phyloP scores from a whole-genome alignment of 2,329 filamentous ascomycete genomes.

The Zopfia rhizophila region DNA sequence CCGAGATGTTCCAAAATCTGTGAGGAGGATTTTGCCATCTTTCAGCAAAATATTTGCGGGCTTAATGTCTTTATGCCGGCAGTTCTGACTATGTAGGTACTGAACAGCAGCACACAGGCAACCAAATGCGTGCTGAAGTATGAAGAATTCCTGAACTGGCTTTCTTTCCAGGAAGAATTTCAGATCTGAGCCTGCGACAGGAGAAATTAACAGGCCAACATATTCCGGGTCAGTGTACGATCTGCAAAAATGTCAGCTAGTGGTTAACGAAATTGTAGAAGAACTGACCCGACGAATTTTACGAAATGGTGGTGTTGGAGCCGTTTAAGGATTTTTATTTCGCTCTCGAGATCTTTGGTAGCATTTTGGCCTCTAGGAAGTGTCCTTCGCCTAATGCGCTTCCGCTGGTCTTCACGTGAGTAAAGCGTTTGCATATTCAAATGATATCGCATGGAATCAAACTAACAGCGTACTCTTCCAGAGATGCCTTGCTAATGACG shows the following conservation, averaged over 20 bases:
- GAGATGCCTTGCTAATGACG: too few species aligned
- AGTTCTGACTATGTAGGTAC: conserved; percentile 23
- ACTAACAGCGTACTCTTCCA: too few species aligned
- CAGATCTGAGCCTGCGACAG: conserved; percentile 28
- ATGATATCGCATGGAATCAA: too few species aligned
- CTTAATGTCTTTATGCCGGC: conserved; percentile 42
- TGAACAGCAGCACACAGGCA: conserved; percentile 25
- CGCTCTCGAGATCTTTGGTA: conserved; percentile 34
- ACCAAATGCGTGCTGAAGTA: too few species aligned
- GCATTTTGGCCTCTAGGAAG: too few species aligned
- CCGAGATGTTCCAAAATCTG: conserved; percentile 34
- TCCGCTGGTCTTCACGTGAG: too few species aligned
- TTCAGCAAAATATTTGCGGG: conserved; percentile 38
- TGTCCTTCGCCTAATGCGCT: too few species aligned
- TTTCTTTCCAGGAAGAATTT: conserved; percentile 13
- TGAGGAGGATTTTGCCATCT: conserved; percentile 19
- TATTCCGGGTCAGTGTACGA: conserved; percentile 39
- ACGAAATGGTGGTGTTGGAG: conserved; percentile 41
- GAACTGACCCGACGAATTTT: conserved; percentile 37
- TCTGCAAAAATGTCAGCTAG: too few species aligned
- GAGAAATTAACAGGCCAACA: conserved; percentile 42
- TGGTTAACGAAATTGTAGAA: too few species aligned
- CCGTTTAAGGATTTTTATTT: conserved; percentile 37
- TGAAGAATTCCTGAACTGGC: too few species aligned
- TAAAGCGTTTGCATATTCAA: too few species aligned